phyloP scores from a whole-genome alignment of 495 filamentous ascomycete genomes.

The Hyaloscypha bicolor region DNA sequence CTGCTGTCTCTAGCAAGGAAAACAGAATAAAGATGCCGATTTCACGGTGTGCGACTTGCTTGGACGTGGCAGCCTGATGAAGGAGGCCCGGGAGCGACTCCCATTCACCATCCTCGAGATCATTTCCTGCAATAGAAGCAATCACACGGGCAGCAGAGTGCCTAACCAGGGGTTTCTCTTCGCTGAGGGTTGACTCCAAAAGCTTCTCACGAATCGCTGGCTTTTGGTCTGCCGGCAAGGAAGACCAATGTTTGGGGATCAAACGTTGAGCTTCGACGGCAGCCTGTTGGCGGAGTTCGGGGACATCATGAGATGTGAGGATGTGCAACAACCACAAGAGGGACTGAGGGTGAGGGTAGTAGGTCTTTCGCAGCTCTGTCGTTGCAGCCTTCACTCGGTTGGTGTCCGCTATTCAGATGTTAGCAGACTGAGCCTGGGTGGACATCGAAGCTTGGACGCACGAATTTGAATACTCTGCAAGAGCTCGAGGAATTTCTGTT shows the following conservation, averaged over 20 bases:
- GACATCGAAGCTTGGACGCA: constrained; percentile 45
- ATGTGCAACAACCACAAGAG: constrained; percentile 84
- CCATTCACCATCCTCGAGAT: constrained; percentile 89
- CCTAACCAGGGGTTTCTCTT: constrained; percentile 71
- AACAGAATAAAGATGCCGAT: constrained; percentile 92
- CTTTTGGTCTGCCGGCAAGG: constrained; percentile 66
- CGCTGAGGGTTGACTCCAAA: constrained; percentile 77
- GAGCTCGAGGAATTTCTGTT: constrained; percentile 72
- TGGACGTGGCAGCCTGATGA: constrained; percentile 68
- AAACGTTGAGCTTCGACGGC: constrained; percentile 83
- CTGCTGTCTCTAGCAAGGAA: constrained; percentile 84
- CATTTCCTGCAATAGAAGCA: constrained; percentile 80
- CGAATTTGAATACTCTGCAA: constrained; percentile 75
- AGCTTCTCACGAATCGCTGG: constrained; percentile 76
- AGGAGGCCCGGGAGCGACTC: constrained; percentile 75
- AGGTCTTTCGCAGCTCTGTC: constrained; percentile 85
- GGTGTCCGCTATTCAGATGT: constrained; percentile 63
- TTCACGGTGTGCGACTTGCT: constrained; percentile 77
- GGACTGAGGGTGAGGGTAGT: constrained; percentile 82
- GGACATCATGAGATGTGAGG: constrained; percentile 70
- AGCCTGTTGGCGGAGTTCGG: constrained; percentile 80
- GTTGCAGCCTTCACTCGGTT: constrained; percentile 86
- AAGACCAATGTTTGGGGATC: constrained; percentile 82
- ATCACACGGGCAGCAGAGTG: constrained; percentile 89
- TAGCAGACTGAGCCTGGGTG: constrained; percentile 15